These are phyloP conservation scores for Kandelia obovata DNA, from an alignment of 345 rosid genomes.

Conservation along the genomic window DNA sequence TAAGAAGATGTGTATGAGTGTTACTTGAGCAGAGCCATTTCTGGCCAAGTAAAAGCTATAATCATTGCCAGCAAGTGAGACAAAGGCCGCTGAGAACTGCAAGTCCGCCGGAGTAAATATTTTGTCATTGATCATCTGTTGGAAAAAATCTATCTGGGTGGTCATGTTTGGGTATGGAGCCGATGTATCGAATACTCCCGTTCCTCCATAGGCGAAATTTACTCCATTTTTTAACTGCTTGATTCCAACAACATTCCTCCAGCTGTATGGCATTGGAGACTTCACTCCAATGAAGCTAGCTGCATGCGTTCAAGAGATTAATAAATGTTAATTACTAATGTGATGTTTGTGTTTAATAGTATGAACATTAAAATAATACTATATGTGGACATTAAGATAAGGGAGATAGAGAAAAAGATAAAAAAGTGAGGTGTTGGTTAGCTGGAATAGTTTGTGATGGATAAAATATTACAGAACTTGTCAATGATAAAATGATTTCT, in stretches of 20 bases:
- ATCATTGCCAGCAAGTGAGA: slow-evolving; percentile 73
- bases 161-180: slow-evolving; percentile 60
- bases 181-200: slow-evolving; percentile 64
- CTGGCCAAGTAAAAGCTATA: slow-evolving; percentile 41
- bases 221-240: slow-evolving; percentile 46
- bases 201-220: slow-evolving; percentile 83
- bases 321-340: no score
- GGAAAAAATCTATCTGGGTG: slow-evolving; percentile 56
- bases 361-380: no score
- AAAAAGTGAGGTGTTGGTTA: no score
- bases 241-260: slow-evolving; percentile 27
- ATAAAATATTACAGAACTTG: no score
- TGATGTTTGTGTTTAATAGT: no score
- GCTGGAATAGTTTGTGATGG: no score
- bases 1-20: not conserved
- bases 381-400: no score
- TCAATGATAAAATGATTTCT: no score
- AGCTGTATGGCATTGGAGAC: slow-evolving; percentile 66
- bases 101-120: slow-evolving; percentile 39
- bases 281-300: slow-evolving; percentile 54
- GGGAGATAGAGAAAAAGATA: no score
- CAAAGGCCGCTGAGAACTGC: slow-evolving; percentile 47
- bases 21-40: slow-evolving; percentile 50
- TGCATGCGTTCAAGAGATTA: slow-evolving; percentile 25
- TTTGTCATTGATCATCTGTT: slow-evolving; percentile 28